Conservation (phyloP, 2,329 filamentous ascomycete genomes). For the Talaromyces sp. region DNA sequence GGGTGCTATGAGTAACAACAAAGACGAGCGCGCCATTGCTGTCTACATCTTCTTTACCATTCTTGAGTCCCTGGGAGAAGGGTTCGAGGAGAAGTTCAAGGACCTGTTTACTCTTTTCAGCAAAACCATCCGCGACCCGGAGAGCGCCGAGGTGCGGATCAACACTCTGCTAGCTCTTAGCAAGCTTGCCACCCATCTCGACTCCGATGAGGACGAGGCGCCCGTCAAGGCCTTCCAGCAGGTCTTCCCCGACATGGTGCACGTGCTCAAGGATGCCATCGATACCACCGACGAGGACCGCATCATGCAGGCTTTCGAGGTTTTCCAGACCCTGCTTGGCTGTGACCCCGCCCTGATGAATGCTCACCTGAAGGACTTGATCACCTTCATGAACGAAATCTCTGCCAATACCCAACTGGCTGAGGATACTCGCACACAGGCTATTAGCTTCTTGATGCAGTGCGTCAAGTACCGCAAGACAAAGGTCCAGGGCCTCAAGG, state of each 20-base stretch:
- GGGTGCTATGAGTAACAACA: conserved; percentile 68
- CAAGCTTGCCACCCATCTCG: conserved; percentile 78
- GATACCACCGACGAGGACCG: conserved; percentile 77
- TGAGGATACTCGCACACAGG: conserved; percentile 82
- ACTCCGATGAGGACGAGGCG: conserved; percentile 76
- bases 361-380: conserved; percentile 79
- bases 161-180: conserved; percentile 91
- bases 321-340: conserved; percentile 90
- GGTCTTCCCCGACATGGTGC: conserved; percentile 81
- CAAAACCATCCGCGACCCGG: conserved; percentile 81
- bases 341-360: conserved; percentile 82
- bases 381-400: conserved; percentile 91
- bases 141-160: conserved; percentile 87
- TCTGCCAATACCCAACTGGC: conserved; percentile 69
- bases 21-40: conserved; percentile 79
- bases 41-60: conserved; percentile 92
- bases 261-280: conserved; percentile 79
- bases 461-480: conserved; percentile 86
- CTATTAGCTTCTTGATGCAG: conserved; percentile 90
- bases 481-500: conserved; percentile 85
- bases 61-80: conserved; percentile 78
- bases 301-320: conserved; percentile 86
- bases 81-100: conserved; percentile 73
- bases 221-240: conserved; percentile 70
- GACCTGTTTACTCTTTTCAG: conserved; percentile 79